Percentiles rank a stretch among this genome's conserved stretches.
Conservation (phyloP, 1,284 basidiomycete genomes). For the Vanrija sp. region DNA sequence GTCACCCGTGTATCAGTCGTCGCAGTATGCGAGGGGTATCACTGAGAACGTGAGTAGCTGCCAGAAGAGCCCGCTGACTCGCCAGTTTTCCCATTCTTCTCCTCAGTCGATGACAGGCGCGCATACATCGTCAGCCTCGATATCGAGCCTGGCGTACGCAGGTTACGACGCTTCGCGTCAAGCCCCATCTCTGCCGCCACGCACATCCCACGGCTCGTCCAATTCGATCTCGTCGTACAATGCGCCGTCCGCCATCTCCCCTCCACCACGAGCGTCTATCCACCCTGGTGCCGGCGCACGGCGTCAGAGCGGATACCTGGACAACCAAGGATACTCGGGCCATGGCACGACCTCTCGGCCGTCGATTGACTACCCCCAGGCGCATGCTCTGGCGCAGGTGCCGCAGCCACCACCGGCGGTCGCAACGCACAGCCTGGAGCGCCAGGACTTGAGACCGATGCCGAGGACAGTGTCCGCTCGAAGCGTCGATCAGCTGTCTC, state of each 20-base stretch:
- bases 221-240: constrained; percentile 25
- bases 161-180: background rate
- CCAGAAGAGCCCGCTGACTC: background rate
- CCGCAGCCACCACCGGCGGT: constrained; percentile 72
- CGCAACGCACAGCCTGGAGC: constrained; percentile 62
- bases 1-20: constrained; percentile 35
- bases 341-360: constrained; percentile 24
- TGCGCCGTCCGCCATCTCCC: constrained; percentile 47
- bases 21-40: constrained; percentile 40
- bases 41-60: constrained; percentile 36
- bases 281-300: constrained; percentile 62
- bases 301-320: constrained; percentile 61
- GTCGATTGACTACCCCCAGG: constrained; percentile 73
- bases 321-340: constrained; percentile 63
- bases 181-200: background rate
- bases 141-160: constrained; percentile 9
- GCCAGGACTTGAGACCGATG: constrained; percentile 62
- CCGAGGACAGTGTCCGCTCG: constrained; percentile 18
- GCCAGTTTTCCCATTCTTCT: constrained; percentile 28
- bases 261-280: constrained; percentile 69
- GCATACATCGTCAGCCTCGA: constrained; percentile 16
- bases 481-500: constrained; percentile 3
- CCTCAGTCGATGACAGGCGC: constrained; percentile 45
- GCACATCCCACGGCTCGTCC: constrained; percentile 17
- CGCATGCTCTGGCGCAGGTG: constrained; percentile 56